These are phyloP conservation scores for Elasticomyces elasticus DNA, from an alignment of 495 filamentous ascomycete species.

Conservation along the genomic window DNA sequence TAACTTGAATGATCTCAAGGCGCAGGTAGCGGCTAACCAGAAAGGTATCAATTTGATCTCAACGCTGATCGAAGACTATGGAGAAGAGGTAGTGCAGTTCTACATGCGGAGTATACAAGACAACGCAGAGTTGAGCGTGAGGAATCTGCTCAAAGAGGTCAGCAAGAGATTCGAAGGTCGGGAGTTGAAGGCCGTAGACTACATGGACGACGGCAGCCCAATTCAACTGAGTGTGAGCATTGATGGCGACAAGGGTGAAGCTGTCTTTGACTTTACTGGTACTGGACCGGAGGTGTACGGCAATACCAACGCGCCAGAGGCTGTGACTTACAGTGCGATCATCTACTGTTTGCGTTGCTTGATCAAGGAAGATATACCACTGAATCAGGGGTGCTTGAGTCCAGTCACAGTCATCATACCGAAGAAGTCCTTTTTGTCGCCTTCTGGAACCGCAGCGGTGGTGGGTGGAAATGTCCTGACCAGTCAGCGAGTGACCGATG, in stretches of 20 bases:
- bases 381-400: slow-evolving; percentile 90
- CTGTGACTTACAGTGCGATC: slow-evolving; percentile 88
- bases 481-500: slow-evolving; percentile 81
- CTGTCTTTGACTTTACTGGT: slow-evolving; percentile 80
- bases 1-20: slow-evolving; percentile 92
- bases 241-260: slow-evolving; percentile 70
- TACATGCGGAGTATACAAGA: slow-evolving; percentile 94
- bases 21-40: slow-evolving; percentile 91
- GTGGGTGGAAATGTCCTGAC: slow-evolving; percentile 95
- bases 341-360: slow-evolving; percentile 93
- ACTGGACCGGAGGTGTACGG: slow-evolving; percentile 90
- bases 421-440: slow-evolving; percentile 68
- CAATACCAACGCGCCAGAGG: slow-evolving; percentile 91
- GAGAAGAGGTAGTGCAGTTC: slow-evolving; percentile 81
- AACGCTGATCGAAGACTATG: slow-evolving; percentile 76
- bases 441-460: slow-evolving; percentile 79
- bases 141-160: slow-evolving; percentile 72
- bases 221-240: slow-evolving; percentile 80
- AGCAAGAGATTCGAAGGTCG: slow-evolving; percentile 65
- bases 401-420: slow-evolving; percentile 85
- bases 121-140: slow-evolving; percentile 80
- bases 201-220: slow-evolving; percentile 89
- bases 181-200: slow-evolving; percentile 66
- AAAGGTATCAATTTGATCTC: slow-evolving; percentile 90
- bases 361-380: slow-evolving; percentile 84